A percentile compares a stretch with the other conserved stretches of the same genome.
These are phyloP conservation scores for Auricularia sp. DNA, from an alignment of 768 basidiomycete genomes.

Conservation along the genomic window DNA sequence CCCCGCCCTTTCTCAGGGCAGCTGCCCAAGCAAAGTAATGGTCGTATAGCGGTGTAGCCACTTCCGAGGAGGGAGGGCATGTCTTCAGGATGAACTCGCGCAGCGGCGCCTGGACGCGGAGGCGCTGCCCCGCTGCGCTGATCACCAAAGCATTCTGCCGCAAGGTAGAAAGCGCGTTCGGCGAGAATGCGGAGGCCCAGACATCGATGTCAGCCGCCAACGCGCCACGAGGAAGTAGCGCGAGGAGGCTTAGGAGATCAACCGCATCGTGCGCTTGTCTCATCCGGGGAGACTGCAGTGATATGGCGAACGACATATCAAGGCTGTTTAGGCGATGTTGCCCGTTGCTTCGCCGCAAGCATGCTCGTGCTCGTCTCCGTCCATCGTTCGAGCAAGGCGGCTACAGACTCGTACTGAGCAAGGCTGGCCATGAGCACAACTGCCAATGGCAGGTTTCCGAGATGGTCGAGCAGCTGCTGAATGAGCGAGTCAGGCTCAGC, in stretches of 20 bases:
- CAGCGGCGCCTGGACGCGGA: not conserved
- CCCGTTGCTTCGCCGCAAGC: conserved; percentile 1
- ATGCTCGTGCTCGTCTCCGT: conserved; percentile 1
- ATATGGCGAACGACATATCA: conserved; percentile 15
- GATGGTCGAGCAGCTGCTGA: conserved; percentile 13
- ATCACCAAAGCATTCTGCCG: not conserved
- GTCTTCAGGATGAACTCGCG: not conserved
- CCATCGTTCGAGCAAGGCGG: conserved; percentile 5
- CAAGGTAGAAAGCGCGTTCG: not conserved
- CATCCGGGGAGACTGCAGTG: conserved; percentile 16
- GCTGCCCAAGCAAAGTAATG: not conserved
- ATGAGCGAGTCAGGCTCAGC: conserved; percentile 17
- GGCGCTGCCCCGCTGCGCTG: not conserved
- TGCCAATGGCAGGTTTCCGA: conserved; percentile 26
- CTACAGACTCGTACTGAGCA: conserved; percentile 7
- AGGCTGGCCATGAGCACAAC: conserved; percentile 26
- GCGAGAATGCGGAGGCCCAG: too few species aligned
- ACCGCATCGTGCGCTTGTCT: conserved; percentile 13
- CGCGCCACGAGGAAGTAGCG: conserved; percentile 20
- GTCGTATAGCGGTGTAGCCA: not conserved
- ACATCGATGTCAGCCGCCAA: too few species aligned
- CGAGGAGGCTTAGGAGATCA: conserved; percentile 16
- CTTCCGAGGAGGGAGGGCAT: not conserved
- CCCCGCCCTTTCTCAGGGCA: too few species aligned
- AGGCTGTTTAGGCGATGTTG: conserved; percentile 11